A percentile compares a stretch with the other conserved stretches of the same genome.
Evolutionary conservation across 805 yeast species (phyloP).

Genomic region (Diddensiella caesifluorescens): DNA sequence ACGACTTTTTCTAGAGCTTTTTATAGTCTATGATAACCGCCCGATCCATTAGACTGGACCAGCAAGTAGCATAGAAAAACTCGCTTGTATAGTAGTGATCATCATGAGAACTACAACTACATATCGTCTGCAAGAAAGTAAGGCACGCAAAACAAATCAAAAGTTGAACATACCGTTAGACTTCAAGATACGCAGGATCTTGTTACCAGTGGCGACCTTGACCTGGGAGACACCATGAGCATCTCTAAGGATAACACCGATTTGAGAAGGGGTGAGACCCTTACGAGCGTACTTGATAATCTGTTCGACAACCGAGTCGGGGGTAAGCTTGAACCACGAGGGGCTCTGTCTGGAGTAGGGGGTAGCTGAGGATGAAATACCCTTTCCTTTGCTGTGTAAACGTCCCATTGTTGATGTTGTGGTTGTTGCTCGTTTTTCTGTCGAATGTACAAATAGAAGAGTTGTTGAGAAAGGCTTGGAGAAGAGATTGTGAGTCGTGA

Average conservation of each 20-base stretch:
- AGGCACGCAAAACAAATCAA: background rate
- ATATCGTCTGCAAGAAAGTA: background rate
- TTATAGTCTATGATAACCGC: slow-evolving; percentile 5
- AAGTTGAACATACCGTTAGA: slow-evolving; percentile 69
- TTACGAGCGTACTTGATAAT: slow-evolving; percentile 99
- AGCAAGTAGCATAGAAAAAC: too few species aligned
- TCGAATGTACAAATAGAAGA: background rate
- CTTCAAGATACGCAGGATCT: slow-evolving; percentile 97
- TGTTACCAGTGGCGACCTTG: slow-evolving; percentile 96
- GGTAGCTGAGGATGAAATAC: slow-evolving; percentile 97
- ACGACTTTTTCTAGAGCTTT: too few species aligned
- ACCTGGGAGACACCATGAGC: slow-evolving; percentile 99
- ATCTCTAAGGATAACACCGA: slow-evolving; percentile 99
- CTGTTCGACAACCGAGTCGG: slow-evolving; percentile 96
- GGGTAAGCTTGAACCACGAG: slow-evolving; percentile 97
- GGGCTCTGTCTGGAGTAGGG: slow-evolving; percentile 99
- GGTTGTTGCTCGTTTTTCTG: slow-evolving; percentile 8
- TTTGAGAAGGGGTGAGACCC: slow-evolving; percentile 99
- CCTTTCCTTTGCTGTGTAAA: slow-evolving; percentile 99
- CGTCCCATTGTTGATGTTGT: slow-evolving; percentile 90
- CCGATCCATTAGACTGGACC: too few species aligned
- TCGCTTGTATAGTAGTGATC: too few species aligned
- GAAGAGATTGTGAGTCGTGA: slow-evolving; percentile 1
- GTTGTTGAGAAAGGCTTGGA: background rate
- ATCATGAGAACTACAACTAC: slow-evolving; percentile 2